A percentile compares a stretch with the other conserved stretches of the same genome.
These are phyloP conservation scores for Sporisorium graminicola DNA, from an alignment of 1,284 basidiomycete species.

Conservation along the genomic window DNA sequence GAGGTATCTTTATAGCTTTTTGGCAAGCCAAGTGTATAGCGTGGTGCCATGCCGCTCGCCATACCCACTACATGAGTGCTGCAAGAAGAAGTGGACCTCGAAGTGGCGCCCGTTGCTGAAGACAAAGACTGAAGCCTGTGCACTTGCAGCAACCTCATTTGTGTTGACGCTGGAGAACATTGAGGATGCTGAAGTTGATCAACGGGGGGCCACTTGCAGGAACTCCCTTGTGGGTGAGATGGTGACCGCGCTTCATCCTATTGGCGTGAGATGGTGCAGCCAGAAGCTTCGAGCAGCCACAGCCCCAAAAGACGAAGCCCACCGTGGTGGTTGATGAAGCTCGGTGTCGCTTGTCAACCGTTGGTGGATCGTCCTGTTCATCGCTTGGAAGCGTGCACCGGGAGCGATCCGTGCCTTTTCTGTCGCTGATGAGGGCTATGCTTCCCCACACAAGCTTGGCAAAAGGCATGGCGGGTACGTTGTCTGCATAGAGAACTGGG, in stretches of 20 bases:
- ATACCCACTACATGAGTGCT: background rate
- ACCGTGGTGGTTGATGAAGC: background rate
- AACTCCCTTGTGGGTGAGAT: background rate
- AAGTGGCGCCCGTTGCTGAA: slow-evolving; percentile 4
- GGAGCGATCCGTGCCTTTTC: background rate
- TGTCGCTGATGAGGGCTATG: background rate
- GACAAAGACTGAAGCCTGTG: background rate
- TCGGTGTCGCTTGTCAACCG: background rate
- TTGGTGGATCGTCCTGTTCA: background rate
- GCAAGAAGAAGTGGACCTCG: background rate
- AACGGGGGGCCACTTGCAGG: background rate
- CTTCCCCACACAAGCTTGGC: background rate
- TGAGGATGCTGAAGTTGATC: background rate
- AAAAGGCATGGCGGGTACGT: background rate
- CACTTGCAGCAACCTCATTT: background rate
- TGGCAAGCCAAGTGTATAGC: background rate
- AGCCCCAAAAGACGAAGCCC: background rate
- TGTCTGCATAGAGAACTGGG: background rate
- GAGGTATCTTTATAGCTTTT: background rate
- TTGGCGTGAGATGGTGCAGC: background rate
- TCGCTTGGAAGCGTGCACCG: background rate
- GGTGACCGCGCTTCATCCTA: background rate
- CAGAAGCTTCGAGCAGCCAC: background rate
- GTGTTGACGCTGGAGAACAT: background rate
- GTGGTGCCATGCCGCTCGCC: background rate